Percentiles rank a stretch among this genome's conserved stretches.
Evolutionary conservation across 345 rosid genomes (phyloP).

Genomic region (Aethionema arabicum): DNA sequence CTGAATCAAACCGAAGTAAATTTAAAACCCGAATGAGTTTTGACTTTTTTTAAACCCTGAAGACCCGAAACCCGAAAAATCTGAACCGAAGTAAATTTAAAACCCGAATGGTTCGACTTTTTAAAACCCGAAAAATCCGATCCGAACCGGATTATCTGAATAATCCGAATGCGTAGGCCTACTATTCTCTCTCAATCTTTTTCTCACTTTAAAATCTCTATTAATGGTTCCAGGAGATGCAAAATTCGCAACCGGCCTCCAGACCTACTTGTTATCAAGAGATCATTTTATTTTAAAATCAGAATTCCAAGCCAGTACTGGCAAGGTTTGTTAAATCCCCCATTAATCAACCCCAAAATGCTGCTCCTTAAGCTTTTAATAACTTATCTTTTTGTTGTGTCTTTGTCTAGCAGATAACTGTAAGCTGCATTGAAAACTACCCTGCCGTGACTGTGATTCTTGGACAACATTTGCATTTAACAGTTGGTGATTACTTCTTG

Average conservation of each 20-base stretch:
- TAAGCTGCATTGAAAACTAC: constrained; percentile 55
- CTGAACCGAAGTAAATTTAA: too few species aligned
- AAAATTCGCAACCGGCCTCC: constrained; percentile 50
- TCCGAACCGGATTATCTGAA: too few species aligned
- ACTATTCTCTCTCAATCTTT: constrained; percentile 5
- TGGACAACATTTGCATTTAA: constrained; percentile 63
- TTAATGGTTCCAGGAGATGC: constrained; percentile 57
- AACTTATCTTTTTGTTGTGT: not conserved
- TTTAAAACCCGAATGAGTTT: too few species aligned
- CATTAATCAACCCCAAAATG: not conserved
- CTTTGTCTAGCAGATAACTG: constrained; percentile 45
- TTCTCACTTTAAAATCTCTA: not conserved
- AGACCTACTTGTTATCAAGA: constrained; percentile 68
- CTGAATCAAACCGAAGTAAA: too few species aligned
- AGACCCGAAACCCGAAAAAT: too few species aligned
- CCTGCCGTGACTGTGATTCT: constrained; percentile 49
- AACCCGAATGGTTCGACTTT: too few species aligned
- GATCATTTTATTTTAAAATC: constrained; percentile 63
- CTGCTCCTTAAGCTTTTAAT: not conserved
- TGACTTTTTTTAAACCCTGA: too few species aligned
- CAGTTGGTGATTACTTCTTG: constrained; percentile 49
- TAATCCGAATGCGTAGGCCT: too few species aligned
- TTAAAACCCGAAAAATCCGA: too few species aligned
- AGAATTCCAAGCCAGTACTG: constrained; percentile 71
- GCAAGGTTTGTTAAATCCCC: constrained; percentile 56